phyloP scores from a whole-genome alignment of 352 stramenopile species.

The Phytophthora litchii region DNA sequence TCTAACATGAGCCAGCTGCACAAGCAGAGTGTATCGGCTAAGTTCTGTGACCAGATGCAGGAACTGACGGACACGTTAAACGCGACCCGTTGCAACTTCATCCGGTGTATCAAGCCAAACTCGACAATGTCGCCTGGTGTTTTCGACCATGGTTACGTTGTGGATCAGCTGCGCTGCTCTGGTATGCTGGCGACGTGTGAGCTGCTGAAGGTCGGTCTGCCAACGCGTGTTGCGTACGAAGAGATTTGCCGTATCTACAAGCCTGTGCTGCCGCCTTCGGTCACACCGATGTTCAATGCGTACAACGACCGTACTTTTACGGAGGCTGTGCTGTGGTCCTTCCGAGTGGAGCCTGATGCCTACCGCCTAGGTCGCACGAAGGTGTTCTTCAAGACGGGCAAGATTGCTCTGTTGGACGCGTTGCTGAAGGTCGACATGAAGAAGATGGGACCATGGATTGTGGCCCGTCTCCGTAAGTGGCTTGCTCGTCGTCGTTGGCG shows the following conservation, averaged over 20 bases:
- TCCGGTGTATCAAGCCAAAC: slow-evolving; percentile 93
- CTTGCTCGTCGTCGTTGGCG: slow-evolving; percentile 84
- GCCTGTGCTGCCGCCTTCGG: slow-evolving; percentile 69
- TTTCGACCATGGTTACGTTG: slow-evolving; percentile 92
- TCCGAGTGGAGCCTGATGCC: slow-evolving; percentile 84
- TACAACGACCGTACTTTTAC: slow-evolving; percentile 90
- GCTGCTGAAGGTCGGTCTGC: slow-evolving; percentile 91
- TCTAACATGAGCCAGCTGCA: slow-evolving; percentile 47
- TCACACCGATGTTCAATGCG: slow-evolving; percentile 78
- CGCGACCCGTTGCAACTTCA: slow-evolving; percentile 86
- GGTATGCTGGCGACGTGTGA: slow-evolving; percentile 92
- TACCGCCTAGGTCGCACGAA: slow-evolving; percentile 90
- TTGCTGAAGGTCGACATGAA: slow-evolving; percentile 91
- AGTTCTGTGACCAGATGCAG: slow-evolving; percentile 90
- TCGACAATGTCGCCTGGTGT: slow-evolving; percentile 69
- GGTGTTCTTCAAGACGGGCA: slow-evolving; percentile 93
- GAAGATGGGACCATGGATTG: slow-evolving; percentile 90
- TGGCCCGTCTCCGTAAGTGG: slow-evolving; percentile 84
- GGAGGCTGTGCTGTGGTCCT: slow-evolving; percentile 90
- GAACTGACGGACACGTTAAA: slow-evolving; percentile 87
- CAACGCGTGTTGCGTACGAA: slow-evolving; percentile 89
- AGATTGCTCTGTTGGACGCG: slow-evolving; percentile 88
- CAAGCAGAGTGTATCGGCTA: slow-evolving; percentile 74
- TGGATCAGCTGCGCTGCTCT: slow-evolving; percentile 90
- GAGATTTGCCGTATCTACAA: slow-evolving; percentile 91